Evolutionary conservation across 2,329 filamentous ascomycete species (phyloP), one percentile per base, ranked within the genome.

Genomic region (Paracorniculantispora psalliotae): DNA sequence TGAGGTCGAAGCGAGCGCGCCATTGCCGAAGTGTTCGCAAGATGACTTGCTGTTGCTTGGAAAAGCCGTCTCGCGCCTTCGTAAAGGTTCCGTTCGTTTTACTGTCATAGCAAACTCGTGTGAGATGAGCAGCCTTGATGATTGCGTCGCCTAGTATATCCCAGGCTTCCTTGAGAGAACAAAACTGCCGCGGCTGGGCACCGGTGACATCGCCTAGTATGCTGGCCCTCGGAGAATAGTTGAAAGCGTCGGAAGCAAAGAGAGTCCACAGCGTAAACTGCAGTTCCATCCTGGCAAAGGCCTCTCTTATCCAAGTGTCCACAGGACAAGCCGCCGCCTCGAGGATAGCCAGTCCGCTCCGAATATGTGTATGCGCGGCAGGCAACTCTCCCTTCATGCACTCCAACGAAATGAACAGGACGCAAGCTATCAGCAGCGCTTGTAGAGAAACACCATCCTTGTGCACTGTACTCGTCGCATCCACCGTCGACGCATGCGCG

Each of bases 241-340:
- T 37, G 2, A 61, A 33, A 6, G 62, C 41, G 13, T 59, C 62
- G 1, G 61, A 53, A 9, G 63, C 62, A 5, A 62, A 62, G 15
- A 63, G 53, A 43, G 61, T 60, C 21, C 68, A 65, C 4, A 70
- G 63, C n/a, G 65, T 63, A 13, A 65, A 57, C 58, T 69, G 67
- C 2, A 72, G 57, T 39, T 70, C 66, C 4, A 72, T 61, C 26
- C 69, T 66, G 0, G 67, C 65, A 33, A 81, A 77, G 2, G 70
- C 71, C 59, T 79, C 75, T 3, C 74, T 61, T 17, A 82, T 75
- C 68, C 73, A 77, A 41, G 74, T 69, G 47, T 81, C 77, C 0
- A 71, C 64, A 1, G 19, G 26, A 2, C 26, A 33, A 9, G 48
- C 19, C 12, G 48, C n/a, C 9, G n/a, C 25, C n/a, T 12, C 13